phyloP scores from a whole-genome alignment of 2,329 filamentous ascomycete species.

The Neonectria faginata region DNA sequence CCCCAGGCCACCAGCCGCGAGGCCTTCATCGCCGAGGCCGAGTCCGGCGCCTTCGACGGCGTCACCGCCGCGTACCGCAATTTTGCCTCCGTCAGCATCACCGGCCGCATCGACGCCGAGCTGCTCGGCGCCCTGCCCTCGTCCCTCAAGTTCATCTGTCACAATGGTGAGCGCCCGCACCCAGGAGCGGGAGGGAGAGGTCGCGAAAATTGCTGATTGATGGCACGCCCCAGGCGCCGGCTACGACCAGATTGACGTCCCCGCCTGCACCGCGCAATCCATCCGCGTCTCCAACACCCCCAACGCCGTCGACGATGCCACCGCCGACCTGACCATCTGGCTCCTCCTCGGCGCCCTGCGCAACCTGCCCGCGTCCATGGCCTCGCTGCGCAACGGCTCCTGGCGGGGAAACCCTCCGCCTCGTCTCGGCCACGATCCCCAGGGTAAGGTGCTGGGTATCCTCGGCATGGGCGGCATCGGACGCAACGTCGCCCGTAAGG shows the following conservation, averaged over 20 bases:
- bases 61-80: slow-evolving; percentile 77
- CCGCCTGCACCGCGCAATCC: slow-evolving; percentile 74
- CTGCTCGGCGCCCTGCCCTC: slow-evolving; percentile 69
- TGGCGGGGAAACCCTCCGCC: slow-evolving; percentile 73
- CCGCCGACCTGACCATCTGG: slow-evolving; percentile 84
- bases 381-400: slow-evolving; percentile 71
- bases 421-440: slow-evolving; percentile 78
- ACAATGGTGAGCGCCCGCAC: slow-evolving; percentile 63
- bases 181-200: neutral
- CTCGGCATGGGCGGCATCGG: slow-evolving; percentile 90
- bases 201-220: slow-evolving; percentile 2
- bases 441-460: slow-evolving; percentile 83
- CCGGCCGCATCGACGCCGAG: slow-evolving; percentile 77
- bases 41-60: slow-evolving; percentile 73
- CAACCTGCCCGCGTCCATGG: slow-evolving; percentile 76
- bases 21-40: slow-evolving; percentile 77
- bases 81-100: slow-evolving; percentile 72
- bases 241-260: slow-evolving; percentile 84
- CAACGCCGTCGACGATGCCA: slow-evolving; percentile 84
- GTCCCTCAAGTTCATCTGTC: slow-evolving; percentile 68
- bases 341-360: slow-evolving; percentile 83
- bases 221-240: slow-evolving; percentile 71
- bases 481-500: slow-evolving; percentile 79
- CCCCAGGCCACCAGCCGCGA: slow-evolving; percentile 71
- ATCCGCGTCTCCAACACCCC: slow-evolving; percentile 84